phyloP scores from a whole-genome alignment of 2,329 filamentous ascomycete species.

The Beauveria sp. region DNA sequence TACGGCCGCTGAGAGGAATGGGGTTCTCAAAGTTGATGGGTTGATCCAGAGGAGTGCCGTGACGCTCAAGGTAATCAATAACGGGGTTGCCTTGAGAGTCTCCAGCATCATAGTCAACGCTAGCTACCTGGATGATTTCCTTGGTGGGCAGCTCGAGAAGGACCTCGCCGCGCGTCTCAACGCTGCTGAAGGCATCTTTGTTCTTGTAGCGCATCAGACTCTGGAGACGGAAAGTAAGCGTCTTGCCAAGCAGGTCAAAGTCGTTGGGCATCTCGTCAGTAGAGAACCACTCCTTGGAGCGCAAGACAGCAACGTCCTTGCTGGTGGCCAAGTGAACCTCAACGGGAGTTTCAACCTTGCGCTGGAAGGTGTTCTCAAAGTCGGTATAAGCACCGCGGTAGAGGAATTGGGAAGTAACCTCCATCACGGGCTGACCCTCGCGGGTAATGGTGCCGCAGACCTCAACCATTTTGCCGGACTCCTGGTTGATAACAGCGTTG shows the following conservation, averaged over 20 bases:
- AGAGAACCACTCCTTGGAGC: slow-evolving; percentile 97
- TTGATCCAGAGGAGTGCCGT: slow-evolving; percentile 89
- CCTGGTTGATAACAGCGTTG: slow-evolving; percentile 96
- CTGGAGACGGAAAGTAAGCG: slow-evolving; percentile 90
- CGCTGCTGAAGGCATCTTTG: slow-evolving; percentile 80
- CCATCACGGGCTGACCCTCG: slow-evolving; percentile 82
- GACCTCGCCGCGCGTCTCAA: slow-evolving; percentile 88
- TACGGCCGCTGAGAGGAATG: slow-evolving; percentile 90
- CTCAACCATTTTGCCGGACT: slow-evolving; percentile 98
- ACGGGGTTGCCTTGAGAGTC: slow-evolving; percentile 93
- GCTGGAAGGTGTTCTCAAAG: slow-evolving; percentile 97
- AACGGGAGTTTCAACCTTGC: slow-evolving; percentile 92
- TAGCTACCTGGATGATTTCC: slow-evolving; percentile 95
- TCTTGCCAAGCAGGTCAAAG: slow-evolving; percentile 84
- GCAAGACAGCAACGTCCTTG: slow-evolving; percentile 88
- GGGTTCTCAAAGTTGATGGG: slow-evolving; percentile 95
- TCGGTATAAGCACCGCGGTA: slow-evolving; percentile 91
- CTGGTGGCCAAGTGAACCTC: slow-evolving; percentile 79
- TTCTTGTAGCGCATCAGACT: slow-evolving; percentile 93
- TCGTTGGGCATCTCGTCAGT: slow-evolving; percentile 63
- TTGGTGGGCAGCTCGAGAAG: slow-evolving; percentile 92
- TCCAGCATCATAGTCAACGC: slow-evolving; percentile 89
- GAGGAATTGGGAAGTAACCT: slow-evolving; percentile 96
- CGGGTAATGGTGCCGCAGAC: slow-evolving; percentile 95
- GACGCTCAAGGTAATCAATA: slow-evolving; percentile 87